Evolutionary conservation across 129 eudicot species (phyloP).

Genomic region (Flaveria trinervia): DNA sequence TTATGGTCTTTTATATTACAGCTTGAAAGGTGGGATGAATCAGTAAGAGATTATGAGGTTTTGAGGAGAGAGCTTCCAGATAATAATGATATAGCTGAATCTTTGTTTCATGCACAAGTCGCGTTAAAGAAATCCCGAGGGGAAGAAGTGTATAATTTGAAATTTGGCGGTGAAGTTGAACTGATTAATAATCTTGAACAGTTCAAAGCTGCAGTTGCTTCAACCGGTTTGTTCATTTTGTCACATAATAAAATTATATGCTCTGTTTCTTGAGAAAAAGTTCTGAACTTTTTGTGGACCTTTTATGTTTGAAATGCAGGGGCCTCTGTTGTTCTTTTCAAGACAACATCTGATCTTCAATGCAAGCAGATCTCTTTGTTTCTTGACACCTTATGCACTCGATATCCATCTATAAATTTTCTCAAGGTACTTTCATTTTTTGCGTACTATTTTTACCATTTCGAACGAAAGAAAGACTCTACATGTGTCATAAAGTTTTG

Average conservation of each 20-base stretch:
- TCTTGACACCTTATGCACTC: constrained; percentile 65
- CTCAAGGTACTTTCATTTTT: constrained; percentile 57
- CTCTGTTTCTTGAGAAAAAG: neutral
- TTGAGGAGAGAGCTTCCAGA: constrained; percentile 63
- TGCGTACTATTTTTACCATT: too few relatives aligned
- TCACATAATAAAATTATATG: neutral
- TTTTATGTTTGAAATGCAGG: constrained; percentile 42
- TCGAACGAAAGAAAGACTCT: neutral
- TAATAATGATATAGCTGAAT: constrained; percentile 70
- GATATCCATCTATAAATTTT: constrained; percentile 74
- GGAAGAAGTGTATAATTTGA: constrained; percentile 79
- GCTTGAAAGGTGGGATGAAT: constrained; percentile 91
- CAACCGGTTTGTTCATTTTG: constrained; percentile 53
- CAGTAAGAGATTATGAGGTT: constrained; percentile 84
- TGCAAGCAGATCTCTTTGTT: constrained; percentile 64
- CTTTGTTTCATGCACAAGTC: constrained; percentile 83
- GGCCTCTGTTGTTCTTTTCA: constrained; percentile 75
- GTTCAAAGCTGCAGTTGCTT: constrained; percentile 76
- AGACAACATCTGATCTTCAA: constrained; percentile 44
- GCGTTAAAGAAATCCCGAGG: constrained; percentile 76
- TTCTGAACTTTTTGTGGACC: neutral
- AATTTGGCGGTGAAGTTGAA: constrained; percentile 92
- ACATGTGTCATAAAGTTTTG: constrained; percentile 3
- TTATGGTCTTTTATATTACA: constrained; percentile 27
- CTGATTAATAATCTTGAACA: constrained; percentile 61